phyloP scores from a whole-genome alignment of 768 basidiomycete genomes.

The Crucibulum laeve region DNA sequence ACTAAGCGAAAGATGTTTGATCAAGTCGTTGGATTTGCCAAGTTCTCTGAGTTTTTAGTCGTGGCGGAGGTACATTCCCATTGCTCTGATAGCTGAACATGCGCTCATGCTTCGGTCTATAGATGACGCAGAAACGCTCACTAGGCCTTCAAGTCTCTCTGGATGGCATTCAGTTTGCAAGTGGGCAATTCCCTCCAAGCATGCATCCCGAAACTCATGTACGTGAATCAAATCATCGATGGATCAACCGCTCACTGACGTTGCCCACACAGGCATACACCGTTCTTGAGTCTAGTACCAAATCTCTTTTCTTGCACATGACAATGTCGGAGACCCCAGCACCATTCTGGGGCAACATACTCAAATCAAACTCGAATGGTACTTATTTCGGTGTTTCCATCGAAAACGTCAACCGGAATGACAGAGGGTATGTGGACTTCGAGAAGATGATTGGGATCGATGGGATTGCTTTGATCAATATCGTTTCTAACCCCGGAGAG shows the following conservation, averaged over 20 bases:
- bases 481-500: constrained; percentile 79
- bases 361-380: constrained; percentile 97
- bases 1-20: constrained; percentile 78
- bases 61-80: constrained; percentile 79
- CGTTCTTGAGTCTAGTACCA: constrained; percentile 89
- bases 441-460: constrained; percentile 97
- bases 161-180: constrained; percentile 81
- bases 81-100: too few species aligned
- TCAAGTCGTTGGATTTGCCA: constrained; percentile 89
- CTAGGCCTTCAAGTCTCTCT: constrained; percentile 90
- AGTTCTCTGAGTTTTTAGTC: constrained; percentile 94
- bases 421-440: constrained; percentile 87
- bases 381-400: constrained; percentile 91
- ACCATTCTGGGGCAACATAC: constrained; percentile 85
- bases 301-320: constrained; percentile 92
- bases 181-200: constrained; percentile 84
- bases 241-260: not conserved
- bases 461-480: constrained; percentile 90
- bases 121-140: constrained; percentile 46
- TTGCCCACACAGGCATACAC: constrained; percentile 69
- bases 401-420: constrained; percentile 89
- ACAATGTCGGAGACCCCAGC: constrained; percentile 77
- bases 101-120: constrained; percentile 30
- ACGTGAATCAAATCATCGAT: constrained; percentile 22
- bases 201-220: constrained; percentile 91